phyloP scores from a whole-genome alignment of 1,284 basidiomycete genomes.

The Stereum hirsutum region DNA sequence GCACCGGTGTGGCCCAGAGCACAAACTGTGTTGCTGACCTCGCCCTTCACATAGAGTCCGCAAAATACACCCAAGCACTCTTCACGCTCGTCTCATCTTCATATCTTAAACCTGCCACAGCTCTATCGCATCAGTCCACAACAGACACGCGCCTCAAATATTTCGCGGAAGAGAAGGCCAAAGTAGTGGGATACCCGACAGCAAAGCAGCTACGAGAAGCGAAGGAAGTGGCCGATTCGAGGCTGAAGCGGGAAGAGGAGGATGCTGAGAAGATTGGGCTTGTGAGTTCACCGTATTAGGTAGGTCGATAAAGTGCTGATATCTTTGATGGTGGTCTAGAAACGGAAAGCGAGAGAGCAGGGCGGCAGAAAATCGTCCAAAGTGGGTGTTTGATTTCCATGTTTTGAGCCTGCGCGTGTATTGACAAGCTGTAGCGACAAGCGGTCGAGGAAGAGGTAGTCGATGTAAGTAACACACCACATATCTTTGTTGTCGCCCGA shows the following conservation, averaged over 20 bases:
- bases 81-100: slow-evolving; percentile 54
- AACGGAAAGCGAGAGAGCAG: slow-evolving; percentile 47
- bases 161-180: slow-evolving; percentile 64
- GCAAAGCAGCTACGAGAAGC: slow-evolving; percentile 65
- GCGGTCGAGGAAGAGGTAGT: slow-evolving; percentile 47
- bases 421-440: slow-evolving; percentile 33
- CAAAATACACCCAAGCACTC: slow-evolving; percentile 47
- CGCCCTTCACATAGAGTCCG: slow-evolving; percentile 27
- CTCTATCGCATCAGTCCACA: slow-evolving; percentile 65
- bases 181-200: slow-evolving; percentile 64
- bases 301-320: neutral
- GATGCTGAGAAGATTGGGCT: slow-evolving; percentile 63
- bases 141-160: slow-evolving; percentile 69
- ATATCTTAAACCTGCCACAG: slow-evolving; percentile 68
- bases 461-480: slow-evolving; percentile 41
- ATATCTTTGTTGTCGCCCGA: neutral
- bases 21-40: neutral
- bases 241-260: slow-evolving; percentile 60
- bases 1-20: neutral
- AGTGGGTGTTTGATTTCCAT: slow-evolving; percentile 30
- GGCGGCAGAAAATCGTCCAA: slow-evolving; percentile 37
- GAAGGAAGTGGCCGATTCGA: slow-evolving; percentile 51
- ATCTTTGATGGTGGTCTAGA: slow-evolving; percentile 29
- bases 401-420: no score
- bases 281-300: slow-evolving; percentile 31